Evolutionary conservation across 2,329 filamentous ascomycete species (phyloP), one percentile per base, ranked within the genome.

Genomic region (Penicillium sp.): DNA sequence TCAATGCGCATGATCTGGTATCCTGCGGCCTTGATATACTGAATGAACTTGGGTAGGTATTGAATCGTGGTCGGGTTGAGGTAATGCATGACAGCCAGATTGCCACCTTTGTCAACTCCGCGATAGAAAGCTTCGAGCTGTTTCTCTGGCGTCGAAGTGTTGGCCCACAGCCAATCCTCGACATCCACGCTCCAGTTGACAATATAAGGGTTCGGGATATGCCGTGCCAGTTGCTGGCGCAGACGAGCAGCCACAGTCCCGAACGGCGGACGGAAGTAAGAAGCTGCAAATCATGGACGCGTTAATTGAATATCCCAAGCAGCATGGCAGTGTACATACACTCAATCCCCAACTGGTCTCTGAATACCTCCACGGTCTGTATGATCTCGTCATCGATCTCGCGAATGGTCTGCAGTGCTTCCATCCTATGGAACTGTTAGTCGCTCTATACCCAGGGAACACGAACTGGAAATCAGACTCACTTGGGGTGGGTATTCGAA

Each of bases 151-250:
- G 85, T 88, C 42, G 73, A 65, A 0, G 78, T 81, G 66, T 81
- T 73, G 1, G 84, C 86, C 85, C 86, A 90, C 22, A 87, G 65
- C 85, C 86, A 89, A 67, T 90, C 87, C 75, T 89, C 84, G 31
- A 89, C 83, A 64, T 90, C 86, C 43, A 90, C 83, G 64, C 81
- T 85, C 87, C 86, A 89, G 68, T 84, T 85, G 48, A 88, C 81
- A 42, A 89, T 81, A 60, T 83, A 81, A 1, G 84, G 80, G 13
- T 81, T 77, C 1, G 78, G 74, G 18, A 81, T 78, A 14, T 70
- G 70, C 21, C 77, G 75, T 0, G 85, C 82, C 27, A 89, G 79
- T 39, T 84, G 80, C 67, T 87, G 82, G 4, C 87, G 81, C 74
- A 86, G 86, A 43, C 86, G 81, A 1, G 86, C 86, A 39, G 86